Evolutionary conservation across 495 filamentous ascomycete species (phyloP), one percentile per base, ranked within the genome.

Genomic region (Glutinoglossum americanum): DNA sequence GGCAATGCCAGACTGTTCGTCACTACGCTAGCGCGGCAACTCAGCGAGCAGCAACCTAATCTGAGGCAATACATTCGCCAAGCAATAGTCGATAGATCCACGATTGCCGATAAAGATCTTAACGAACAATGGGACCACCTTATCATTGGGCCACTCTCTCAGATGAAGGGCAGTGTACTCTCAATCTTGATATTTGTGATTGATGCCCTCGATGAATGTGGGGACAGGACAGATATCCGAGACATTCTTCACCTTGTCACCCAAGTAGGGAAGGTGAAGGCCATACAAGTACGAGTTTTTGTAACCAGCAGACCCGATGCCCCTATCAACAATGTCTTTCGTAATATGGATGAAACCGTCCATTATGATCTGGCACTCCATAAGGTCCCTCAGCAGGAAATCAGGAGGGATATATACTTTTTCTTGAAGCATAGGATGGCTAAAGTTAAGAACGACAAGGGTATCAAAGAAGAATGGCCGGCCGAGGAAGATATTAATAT

Each of bases 171-270:
- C n/a, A n/a, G n/a, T n/a, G 44, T 49, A n/a, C 21, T 9, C 2
- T 11, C 49, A 26, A 2, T 28, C 19, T n/a, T 26, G 35, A 30
- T 61, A 9, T 39, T 64, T 21, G 44, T 64, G 17, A 53, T 64
- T 33, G 62, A 64, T 55, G 59, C 63, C 2, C 44, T 64, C 0
- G 63, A 64, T 53, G 55, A 64, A 39, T 64, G 62, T 28, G 62
- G 61, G 21, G 55, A 57, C 27, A 59, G 64, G 1, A 28, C 59
- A 26, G 27, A 61, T 35, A 48, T 64, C 45, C 62, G 59, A 21
- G 56, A 59, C 17, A 58, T 64, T 48, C 30, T 64, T 26, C 32
- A 63, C 26, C 58, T 63, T n/a, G 27, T 64, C 45, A 57, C 62
- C 28, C 48, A 64, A 60, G 56, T 59, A 25, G 32, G 44, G 45